These are phyloP conservation scores for Dissophora ornata DNA, from an alignment of 192 early-diverging fungal species.

Conservation along the genomic window DNA sequence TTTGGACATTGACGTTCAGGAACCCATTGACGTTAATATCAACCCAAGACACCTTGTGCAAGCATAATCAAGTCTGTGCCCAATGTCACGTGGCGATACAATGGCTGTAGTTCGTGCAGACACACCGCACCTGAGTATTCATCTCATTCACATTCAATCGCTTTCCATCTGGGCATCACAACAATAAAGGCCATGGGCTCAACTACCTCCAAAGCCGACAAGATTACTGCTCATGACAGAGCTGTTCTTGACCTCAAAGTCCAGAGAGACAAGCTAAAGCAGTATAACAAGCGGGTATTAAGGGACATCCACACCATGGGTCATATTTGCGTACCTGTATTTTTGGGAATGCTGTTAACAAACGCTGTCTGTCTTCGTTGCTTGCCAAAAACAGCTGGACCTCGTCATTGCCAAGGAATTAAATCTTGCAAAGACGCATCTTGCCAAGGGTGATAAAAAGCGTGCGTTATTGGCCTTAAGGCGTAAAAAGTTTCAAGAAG, in stretches of 20 bases:
- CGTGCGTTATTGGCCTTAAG: constrained; percentile 90
- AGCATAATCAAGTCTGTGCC: constrained; percentile 4
- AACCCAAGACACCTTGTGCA: constrained; percentile 23
- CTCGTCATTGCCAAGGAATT: constrained; percentile 85
- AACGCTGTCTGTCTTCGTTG: too few species aligned
- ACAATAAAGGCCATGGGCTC: not conserved
- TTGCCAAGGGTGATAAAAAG: constrained; percentile 79
- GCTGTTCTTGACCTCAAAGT: constrained; percentile 96
- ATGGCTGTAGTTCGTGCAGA: too few species aligned
- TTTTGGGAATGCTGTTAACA: too few species aligned
- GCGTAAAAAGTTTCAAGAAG: constrained; percentile 97
- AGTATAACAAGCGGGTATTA: constrained; percentile 89
- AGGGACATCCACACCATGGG: too few species aligned
- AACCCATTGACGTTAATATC: constrained; percentile 34
- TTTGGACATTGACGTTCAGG: constrained; percentile 34
- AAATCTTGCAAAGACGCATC: constrained; percentile 79
- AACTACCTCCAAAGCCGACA: constrained; percentile 41
- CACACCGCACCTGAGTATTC: too few species aligned
- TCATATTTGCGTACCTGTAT: too few species aligned
- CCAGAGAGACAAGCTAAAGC: constrained; percentile 93
- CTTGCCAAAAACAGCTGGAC: constrained; percentile 67
- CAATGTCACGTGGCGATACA: too few species aligned
- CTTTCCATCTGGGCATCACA: too few species aligned
- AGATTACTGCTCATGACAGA: constrained; percentile 89
- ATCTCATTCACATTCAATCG: too few species aligned